Conservation (phyloP, 1,139 yeast species). For the Pichia sp. region DNA sequence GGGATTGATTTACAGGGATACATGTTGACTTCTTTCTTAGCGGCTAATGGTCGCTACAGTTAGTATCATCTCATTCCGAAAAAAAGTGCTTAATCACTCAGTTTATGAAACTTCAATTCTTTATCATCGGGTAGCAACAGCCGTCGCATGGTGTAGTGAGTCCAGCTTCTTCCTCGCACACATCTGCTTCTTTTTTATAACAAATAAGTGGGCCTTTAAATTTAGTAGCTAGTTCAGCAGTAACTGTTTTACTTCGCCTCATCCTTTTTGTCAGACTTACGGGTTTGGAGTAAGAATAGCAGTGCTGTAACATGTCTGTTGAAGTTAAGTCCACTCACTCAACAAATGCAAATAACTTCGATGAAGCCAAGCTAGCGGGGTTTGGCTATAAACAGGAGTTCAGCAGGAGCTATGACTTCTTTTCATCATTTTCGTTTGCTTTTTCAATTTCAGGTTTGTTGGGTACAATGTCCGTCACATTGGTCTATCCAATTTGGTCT, state of each 20-base stretch:
- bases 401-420: conserved; percentile 30
- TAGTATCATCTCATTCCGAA: no score
- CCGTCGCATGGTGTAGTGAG: no score
- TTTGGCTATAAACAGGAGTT: conserved; percentile 35
- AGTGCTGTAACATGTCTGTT: not conserved
- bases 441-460: conserved; percentile 34
- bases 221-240: not conserved
- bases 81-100: no score
- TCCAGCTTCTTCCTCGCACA: no score
- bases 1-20: no score
- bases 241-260: not conserved
- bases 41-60: no score
- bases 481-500: conserved; percentile 36
- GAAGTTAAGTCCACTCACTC: not conserved
- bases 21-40: no score
- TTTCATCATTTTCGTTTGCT: conserved; percentile 35
- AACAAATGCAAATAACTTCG: not conserved
- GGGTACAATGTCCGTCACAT: conserved; percentile 35
- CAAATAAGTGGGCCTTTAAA: no score
- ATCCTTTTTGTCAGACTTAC: not conserved
- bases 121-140: no score
- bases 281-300: not conserved
- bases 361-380: conserved; percentile 24
- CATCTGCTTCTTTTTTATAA: no score
- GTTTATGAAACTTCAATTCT: no score